Percentiles rank a stretch among this genome's conserved stretches.
Conservation (phyloP, 2,329 filamentous ascomycete genomes). For the Fusarium albidum region DNA sequence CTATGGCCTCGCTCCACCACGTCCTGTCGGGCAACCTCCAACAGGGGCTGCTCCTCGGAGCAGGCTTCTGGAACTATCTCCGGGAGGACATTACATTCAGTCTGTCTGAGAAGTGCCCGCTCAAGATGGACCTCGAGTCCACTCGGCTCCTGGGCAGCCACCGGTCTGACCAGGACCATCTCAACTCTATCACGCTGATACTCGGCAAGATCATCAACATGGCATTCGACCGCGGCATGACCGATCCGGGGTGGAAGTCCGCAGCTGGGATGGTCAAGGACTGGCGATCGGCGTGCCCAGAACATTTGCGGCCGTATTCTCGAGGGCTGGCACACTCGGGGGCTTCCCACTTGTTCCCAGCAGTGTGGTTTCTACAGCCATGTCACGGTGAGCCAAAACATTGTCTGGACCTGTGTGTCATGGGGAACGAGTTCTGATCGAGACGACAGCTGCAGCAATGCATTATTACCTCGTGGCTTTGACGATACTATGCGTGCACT, state of each 20-base stretch:
- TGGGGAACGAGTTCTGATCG: not conserved
- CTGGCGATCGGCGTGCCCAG: conserved; percentile 47
- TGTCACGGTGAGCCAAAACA: conserved; percentile 52
- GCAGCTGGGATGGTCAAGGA: conserved; percentile 32
- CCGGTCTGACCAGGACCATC: conserved; percentile 31
- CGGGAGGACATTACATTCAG: conserved; percentile 63
- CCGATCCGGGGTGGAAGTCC: conserved; percentile 28
- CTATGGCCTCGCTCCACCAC: conserved; percentile 47
- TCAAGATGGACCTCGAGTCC: conserved; percentile 50
- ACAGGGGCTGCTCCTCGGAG: conserved; percentile 43
- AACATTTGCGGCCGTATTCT: conserved; percentile 44
- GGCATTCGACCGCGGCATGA: conserved; percentile 37
- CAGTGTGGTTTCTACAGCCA: conserved; percentile 50
- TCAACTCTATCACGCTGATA: conserved; percentile 53
- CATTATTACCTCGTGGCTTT: conserved; percentile 53
- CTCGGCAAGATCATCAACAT: conserved; percentile 54
- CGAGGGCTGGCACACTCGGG: not conserved
- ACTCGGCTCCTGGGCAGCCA: conserved; percentile 30
- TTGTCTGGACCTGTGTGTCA: fast-evolving
- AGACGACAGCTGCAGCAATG: conserved; percentile 48
- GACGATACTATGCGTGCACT: conserved; percentile 41
- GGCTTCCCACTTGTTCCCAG: conserved; percentile 42
- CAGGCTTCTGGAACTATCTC: conserved; percentile 61
- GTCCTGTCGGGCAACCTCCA: conserved; percentile 32
- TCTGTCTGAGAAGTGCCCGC: conserved; percentile 50